Percentiles rank a stretch among this genome's conserved stretches.
phyloP scores from a whole-genome alignment of 169 alveolate species.

The Prorocentrum cordatum region DNA sequence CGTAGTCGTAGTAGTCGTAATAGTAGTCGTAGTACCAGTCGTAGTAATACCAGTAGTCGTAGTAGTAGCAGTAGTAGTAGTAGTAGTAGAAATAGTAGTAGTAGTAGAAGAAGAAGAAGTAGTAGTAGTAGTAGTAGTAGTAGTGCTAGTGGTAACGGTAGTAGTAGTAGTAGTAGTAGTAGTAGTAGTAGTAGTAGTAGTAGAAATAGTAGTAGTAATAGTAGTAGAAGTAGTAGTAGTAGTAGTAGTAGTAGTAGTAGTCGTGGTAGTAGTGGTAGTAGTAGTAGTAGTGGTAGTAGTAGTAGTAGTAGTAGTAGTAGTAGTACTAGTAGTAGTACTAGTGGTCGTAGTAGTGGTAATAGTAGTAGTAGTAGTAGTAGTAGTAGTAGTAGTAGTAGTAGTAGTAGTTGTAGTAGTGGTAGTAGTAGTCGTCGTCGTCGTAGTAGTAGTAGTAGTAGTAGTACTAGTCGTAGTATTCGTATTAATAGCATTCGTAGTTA shows the following conservation, averaged over 20 bases:
- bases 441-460: too few relatives aligned
- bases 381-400: too few relatives aligned
- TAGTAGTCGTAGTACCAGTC: background rate
- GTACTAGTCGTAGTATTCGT: too few relatives aligned
- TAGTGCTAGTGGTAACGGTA: background rate
- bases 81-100: background rate
- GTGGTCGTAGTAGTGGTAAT: too few relatives aligned
- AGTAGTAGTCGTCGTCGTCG: too few relatives aligned
- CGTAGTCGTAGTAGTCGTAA: background rate
- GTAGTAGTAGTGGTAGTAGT: background rate
- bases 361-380: too few relatives aligned
- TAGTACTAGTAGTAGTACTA: background rate
- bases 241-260: background rate
- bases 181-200: background rate
- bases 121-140: background rate
- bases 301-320: background rate
- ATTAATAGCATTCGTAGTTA: too few relatives aligned
- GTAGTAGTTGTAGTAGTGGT: too few relatives aligned
- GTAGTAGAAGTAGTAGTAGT: background rate
- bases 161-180: background rate
- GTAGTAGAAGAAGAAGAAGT: background rate
- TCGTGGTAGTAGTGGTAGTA: background rate
- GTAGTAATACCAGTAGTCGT: background rate
- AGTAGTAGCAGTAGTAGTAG: background rate
- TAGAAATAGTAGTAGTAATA: background rate